These are phyloP conservation scores for Debaryomyces sp. DNA, from an alignment of 1,139 yeast genomes.

Conservation along the genomic window DNA sequence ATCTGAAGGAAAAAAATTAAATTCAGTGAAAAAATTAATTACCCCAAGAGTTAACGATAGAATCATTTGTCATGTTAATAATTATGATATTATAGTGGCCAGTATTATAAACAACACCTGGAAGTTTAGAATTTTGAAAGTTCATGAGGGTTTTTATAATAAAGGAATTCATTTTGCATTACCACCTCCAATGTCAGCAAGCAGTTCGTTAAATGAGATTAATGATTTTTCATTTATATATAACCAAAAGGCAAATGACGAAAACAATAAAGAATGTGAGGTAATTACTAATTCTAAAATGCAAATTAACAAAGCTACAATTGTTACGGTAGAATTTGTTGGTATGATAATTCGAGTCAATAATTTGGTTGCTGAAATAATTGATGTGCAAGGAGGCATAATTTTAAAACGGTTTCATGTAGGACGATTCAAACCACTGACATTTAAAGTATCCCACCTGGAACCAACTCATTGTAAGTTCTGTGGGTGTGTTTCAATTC, in stretches of 20 bases:
- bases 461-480: constrained; percentile 88
- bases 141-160: constrained; percentile 53
- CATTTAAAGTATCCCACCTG: constrained; percentile 72
- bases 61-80: constrained; percentile 56
- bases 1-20: constrained; percentile 28
- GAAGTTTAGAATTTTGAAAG: constrained; percentile 54
- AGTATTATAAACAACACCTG: constrained; percentile 68
- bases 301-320: constrained; percentile 26
- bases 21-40: constrained; percentile 55
- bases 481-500: constrained; percentile 86
- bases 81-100: constrained; percentile 60
- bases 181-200: constrained; percentile 19
- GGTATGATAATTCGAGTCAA: constrained; percentile 69
- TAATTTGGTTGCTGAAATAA: constrained; percentile 58
- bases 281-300: constrained; percentile 5
- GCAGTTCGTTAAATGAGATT: constrained; percentile 15
- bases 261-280: neutral
- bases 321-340: constrained; percentile 62
- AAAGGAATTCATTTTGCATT: constrained; percentile 13
- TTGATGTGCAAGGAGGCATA: constrained; percentile 82
- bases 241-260: neutral
- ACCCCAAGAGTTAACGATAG: constrained; percentile 81
- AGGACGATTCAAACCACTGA: constrained; percentile 62
- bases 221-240: constrained; percentile 21
- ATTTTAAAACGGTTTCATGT: constrained; percentile 55